phyloP scores from a whole-genome alignment of 2,329 filamentous ascomycete genomes.

The Fusarium albidum region DNA sequence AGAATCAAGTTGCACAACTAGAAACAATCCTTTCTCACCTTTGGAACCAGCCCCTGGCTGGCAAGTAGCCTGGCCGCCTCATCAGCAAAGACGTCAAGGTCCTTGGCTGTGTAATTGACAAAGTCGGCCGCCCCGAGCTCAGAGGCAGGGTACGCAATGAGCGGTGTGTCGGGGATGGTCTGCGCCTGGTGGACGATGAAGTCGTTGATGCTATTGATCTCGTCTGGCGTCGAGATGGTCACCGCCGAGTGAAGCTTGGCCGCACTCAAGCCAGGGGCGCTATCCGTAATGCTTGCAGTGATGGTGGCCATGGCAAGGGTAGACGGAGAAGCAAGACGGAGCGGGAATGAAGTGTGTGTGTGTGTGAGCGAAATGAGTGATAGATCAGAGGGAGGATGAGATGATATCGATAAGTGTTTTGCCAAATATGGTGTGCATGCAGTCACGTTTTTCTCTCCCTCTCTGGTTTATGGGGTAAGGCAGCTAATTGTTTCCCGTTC shows the following conservation, averaged over 20 bases:
- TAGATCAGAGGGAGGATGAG: background rate
- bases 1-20: background rate
- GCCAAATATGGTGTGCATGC: background rate
- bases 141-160: slow-evolving; percentile 35
- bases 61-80: slow-evolving; percentile 29
- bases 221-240: background rate
- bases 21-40: slow-evolving; percentile 2
- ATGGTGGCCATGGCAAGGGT: slow-evolving; percentile 18
- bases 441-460: background rate
- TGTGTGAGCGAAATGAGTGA: background rate
- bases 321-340: background rate
- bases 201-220: slow-evolving; percentile 35
- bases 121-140: slow-evolving; percentile 31
- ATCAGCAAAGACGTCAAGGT: slow-evolving; percentile 37
- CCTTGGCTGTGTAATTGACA: slow-evolving; percentile 35
- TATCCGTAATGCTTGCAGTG: slow-evolving; percentile 5
- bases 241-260: background rate
- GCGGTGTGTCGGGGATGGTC: slow-evolving; percentile 31
- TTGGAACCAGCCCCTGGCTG: slow-evolving; percentile 15
- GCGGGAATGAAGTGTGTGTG: no score
- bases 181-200: slow-evolving; percentile 31
- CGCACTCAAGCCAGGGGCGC: slow-evolving; percentile 6
- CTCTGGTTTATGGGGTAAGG: no score
- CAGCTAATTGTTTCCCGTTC: background rate
- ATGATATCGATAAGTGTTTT: background rate